Conservation (phyloP, 768 basidiomycete species). For the Podaxis sp. region DNA sequence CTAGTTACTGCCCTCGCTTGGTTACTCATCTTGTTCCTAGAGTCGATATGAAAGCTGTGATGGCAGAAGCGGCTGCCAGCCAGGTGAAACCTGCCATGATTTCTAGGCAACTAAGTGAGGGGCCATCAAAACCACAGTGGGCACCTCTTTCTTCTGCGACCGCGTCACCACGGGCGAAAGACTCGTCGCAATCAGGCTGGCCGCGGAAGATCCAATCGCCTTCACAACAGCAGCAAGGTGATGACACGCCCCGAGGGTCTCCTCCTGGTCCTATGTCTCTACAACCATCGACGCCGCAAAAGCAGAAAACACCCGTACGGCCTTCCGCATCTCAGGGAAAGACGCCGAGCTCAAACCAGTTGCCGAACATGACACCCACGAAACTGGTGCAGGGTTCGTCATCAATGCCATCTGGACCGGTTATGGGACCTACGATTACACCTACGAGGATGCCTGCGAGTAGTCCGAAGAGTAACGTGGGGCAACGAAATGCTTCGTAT, state of each 20-base stretch:
- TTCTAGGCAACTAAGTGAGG: not conserved
- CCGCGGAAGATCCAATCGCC: not conserved
- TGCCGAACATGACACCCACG: not conserved
- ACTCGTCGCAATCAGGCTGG: not conserved
- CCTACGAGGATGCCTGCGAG: constrained; percentile 45
- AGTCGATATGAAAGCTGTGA: constrained; percentile 79
- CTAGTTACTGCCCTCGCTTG: constrained; percentile 7
- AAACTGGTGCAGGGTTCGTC: not conserved
- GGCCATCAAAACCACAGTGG: constrained; percentile 1
- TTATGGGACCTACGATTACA: constrained; percentile 61
- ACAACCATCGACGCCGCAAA: constrained; percentile 1
- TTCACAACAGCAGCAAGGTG: not conserved
- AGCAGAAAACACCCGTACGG: not conserved
- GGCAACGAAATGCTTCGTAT: constrained; percentile 45
- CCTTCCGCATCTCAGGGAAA: not conserved
- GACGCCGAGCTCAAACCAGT: not conserved
- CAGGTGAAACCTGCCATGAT: constrained; percentile 12
- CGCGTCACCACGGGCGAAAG: not conserved
- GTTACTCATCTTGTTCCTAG: constrained; percentile 31
- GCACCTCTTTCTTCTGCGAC: not conserved
- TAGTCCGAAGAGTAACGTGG: constrained; percentile 18
- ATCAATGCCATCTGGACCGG: constrained; percentile 23
- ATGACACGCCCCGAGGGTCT: not conserved
- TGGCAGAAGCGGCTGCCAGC: constrained; percentile 64
- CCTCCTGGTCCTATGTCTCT: not conserved